These are phyloP conservation scores for Backusella australiensis DNA, from an alignment of 192 early-diverging fungal species.

Conservation along the genomic window DNA sequence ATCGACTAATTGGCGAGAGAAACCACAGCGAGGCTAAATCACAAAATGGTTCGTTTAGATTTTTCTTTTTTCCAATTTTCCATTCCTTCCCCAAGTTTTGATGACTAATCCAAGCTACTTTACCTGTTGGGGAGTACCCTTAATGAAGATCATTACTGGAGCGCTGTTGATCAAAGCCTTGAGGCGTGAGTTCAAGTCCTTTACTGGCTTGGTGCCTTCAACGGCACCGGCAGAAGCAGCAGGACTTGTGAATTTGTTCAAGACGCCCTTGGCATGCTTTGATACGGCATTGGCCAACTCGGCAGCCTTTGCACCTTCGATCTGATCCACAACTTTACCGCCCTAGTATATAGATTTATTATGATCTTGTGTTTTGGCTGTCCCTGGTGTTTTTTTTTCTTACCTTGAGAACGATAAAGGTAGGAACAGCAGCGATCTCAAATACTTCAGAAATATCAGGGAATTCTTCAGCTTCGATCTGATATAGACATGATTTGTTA, in stretches of 20 bases:
- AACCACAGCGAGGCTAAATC: slow-evolving; percentile 85
- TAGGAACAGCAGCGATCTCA: slow-evolving; percentile 91
- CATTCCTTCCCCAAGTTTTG: neutral
- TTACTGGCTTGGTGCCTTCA: slow-evolving; percentile 28
- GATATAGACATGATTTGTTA: neutral
- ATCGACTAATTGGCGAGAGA: slow-evolving; percentile 79
- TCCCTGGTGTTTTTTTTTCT: too few species aligned
- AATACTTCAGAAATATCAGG: slow-evolving; percentile 84
- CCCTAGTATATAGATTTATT: neutral
- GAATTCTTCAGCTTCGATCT: slow-evolving; percentile 89
- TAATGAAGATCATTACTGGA: slow-evolving; percentile 93
- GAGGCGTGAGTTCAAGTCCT: slow-evolving; percentile 66
- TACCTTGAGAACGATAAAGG: slow-evolving; percentile 83
- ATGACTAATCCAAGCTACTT: neutral
- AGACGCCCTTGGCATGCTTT: slow-evolving; percentile 55
- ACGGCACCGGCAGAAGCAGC: slow-evolving; percentile 33
- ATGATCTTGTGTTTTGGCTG: neutral
- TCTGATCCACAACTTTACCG: slow-evolving; percentile 65
- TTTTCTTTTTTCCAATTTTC: slow-evolving; percentile 5
- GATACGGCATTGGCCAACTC: slow-evolving; percentile 69
- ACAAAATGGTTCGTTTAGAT: slow-evolving; percentile 7
- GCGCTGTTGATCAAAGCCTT: slow-evolving; percentile 66
- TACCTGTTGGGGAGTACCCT: slow-evolving; percentile 69
- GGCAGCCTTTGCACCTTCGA: slow-evolving; percentile 89
- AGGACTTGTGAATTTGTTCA: slow-evolving; percentile 28